Percentiles rank a stretch among this genome's conserved stretches.
Conservation (phyloP, 768 basidiomycete genomes). For the Serendipita sp. region DNA sequence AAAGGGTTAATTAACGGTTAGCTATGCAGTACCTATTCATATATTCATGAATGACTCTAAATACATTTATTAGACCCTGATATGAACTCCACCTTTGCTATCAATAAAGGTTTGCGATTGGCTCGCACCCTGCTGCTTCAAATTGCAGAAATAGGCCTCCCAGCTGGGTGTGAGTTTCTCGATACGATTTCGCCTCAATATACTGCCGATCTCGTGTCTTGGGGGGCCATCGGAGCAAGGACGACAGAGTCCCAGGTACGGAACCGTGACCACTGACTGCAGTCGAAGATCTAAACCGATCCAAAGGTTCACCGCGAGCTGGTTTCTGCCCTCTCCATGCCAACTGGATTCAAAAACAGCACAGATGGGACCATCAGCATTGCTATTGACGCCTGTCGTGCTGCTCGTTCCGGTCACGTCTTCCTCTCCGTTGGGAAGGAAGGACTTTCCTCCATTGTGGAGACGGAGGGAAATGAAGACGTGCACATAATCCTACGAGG, state of each 20-base stretch:
- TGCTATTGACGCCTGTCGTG: constrained; percentile 89
- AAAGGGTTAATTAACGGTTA: constrained; percentile 47
- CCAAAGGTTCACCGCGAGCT: constrained; percentile 78
- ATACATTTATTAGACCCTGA: constrained; percentile 78
- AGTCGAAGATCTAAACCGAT: neutral
- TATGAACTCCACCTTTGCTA: constrained; percentile 83
- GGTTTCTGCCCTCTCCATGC: constrained; percentile 77
- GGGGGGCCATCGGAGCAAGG: constrained; percentile 92
- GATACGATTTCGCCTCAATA: constrained; percentile 76
- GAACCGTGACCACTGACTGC: neutral
- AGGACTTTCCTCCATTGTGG: constrained; percentile 84
- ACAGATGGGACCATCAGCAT: constrained; percentile 87
- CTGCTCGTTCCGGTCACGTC: constrained; percentile 78
- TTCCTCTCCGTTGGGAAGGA: constrained; percentile 97
- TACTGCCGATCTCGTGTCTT: constrained; percentile 69
- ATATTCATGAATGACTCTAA: neutral
- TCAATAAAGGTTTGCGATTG: constrained; percentile 88
- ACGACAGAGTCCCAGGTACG: constrained; percentile 55
- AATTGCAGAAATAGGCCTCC: constrained; percentile 74
- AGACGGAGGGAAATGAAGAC: constrained; percentile 51
- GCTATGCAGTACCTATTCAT: neutral
- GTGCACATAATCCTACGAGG: constrained; percentile 95
- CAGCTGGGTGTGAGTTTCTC: constrained; percentile 87
- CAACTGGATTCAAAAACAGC: constrained; percentile 96
- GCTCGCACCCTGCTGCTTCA: constrained; percentile 83